A percentile compares a stretch with the other conserved stretches of the same genome.
Evolutionary conservation across 805 yeast species (phyloP).

Genomic region (Saturnispora saitoi): DNA sequence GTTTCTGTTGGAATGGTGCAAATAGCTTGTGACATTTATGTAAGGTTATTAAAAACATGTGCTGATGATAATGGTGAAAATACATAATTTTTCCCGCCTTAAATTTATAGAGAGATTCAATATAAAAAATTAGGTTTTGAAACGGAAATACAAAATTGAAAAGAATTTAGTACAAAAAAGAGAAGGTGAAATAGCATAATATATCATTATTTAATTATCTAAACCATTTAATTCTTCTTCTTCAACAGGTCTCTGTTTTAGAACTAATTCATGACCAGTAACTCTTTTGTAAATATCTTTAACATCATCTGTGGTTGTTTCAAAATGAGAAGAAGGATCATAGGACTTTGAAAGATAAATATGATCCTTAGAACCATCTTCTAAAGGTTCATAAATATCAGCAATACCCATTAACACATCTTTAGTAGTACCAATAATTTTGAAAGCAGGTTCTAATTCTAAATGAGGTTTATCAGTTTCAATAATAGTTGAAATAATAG

Average conservation of each 20-base stretch:
- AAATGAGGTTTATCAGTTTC: conserved; percentile 90
- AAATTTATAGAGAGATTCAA: background rate
- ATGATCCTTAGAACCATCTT: conserved; percentile 72
- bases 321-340: conserved; percentile 94
- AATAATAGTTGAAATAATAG: conserved; percentile 87
- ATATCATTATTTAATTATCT: conserved; percentile 8
- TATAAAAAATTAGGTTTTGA: background rate
- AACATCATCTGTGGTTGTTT: conserved; percentile 92
- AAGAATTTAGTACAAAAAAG: background rate
- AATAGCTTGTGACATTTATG: conserved; percentile 39
- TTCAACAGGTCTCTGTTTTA: conserved; percentile 63
- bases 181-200: background rate
- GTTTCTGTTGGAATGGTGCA: conserved; percentile 61
- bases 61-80: background rate
- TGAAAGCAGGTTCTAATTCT: conserved; percentile 91
- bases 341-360: conserved; percentile 82
- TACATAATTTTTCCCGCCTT: no score
- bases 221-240: conserved; percentile 44
- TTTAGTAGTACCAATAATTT: conserved; percentile 67
- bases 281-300: conserved; percentile 88
- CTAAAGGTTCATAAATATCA: conserved; percentile 78
- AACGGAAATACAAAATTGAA: background rate
- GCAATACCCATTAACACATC: conserved; percentile 93
- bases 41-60: background rate
- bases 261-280: conserved; percentile 83